A percentile compares a stretch with the other conserved stretches of the same genome.
These are phyloP conservation scores for Talaromyces atroroseus DNA, from an alignment of 2,329 filamentous ascomycete genomes.

Conservation along the genomic window DNA sequence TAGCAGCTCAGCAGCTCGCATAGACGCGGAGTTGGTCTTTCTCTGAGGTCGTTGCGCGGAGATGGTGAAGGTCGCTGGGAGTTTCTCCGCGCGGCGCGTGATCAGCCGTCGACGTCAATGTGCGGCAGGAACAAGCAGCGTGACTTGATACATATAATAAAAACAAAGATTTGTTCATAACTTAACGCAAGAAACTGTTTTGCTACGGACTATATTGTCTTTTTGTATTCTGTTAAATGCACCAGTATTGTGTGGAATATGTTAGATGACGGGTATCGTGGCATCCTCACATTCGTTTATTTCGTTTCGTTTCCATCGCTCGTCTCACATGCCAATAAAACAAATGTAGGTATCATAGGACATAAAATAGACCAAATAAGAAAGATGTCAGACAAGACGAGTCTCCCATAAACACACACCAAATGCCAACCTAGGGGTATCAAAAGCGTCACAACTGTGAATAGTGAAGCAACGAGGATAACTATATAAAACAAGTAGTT, in stretches of 20 bases:
- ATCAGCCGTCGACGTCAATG: slow-evolving; percentile 4
- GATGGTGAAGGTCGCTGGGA: background rate
- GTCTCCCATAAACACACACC: background rate
- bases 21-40: background rate
- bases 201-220: no score
- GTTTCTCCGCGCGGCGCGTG: slow-evolving; percentile 7
- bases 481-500: slow-evolving; percentile 1
- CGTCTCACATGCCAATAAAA: background rate
- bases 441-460: slow-evolving; percentile 5
- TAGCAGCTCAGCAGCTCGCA: background rate
- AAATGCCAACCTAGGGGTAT: slow-evolving; percentile 9
- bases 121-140: no score
- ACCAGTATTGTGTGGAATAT: background rate
- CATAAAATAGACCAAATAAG: background rate
- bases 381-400: background rate
- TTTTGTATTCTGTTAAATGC: no score
- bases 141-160: no score
- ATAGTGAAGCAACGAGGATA: slow-evolving; percentile 8
- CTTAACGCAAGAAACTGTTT: no score
- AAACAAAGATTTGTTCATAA: no score
- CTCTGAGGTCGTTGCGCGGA: background rate
- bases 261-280: background rate
- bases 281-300: background rate
- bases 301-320: background rate
- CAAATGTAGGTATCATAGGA: background rate